Evolutionary conservation across 331 rosid species (phyloP).

Genomic region (Pyrus hybrid): DNA sequence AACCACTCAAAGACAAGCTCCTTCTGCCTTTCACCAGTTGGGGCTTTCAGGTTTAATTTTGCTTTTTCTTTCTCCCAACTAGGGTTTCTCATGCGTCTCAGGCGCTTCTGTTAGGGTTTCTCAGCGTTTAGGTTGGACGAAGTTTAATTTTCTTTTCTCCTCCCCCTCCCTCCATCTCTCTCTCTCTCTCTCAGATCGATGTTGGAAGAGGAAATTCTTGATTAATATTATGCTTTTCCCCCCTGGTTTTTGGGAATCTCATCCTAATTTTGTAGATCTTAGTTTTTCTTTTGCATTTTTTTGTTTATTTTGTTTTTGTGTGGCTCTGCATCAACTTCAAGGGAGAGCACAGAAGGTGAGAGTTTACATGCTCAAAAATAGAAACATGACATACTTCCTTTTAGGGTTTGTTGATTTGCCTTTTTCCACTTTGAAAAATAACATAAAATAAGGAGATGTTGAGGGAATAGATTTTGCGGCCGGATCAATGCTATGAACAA

Average conservation of each 20-base stretch:
- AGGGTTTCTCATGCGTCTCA: not conserved
- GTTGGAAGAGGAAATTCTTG: not conserved
- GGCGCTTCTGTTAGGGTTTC: constrained; percentile 2
- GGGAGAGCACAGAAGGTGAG: not conserved
- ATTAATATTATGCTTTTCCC: not conserved
- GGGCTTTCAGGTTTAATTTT: no score
- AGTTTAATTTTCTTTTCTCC: not conserved
- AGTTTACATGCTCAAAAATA: not conserved
- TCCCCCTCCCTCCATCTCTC: not conserved
- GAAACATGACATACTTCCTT: not conserved
- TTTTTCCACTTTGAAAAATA: not conserved
- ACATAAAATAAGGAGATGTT: not conserved
- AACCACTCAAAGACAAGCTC: constrained; percentile 16
- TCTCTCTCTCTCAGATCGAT: not conserved
- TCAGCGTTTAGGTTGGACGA: not conserved
- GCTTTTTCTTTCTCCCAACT: no score
- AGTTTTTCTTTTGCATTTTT: not conserved
- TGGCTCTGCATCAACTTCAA: not conserved
- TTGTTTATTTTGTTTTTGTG: not conserved
- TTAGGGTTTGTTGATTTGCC: not conserved
- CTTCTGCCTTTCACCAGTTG: not conserved
- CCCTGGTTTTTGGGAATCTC: not conserved
- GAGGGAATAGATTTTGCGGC: not conserved
- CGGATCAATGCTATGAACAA: not conserved
- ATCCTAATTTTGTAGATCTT: not conserved